A percentile compares a stretch with the other conserved stretches of the same genome.
Evolutionary conservation across 805 yeast genomes (phyloP).

Genomic region (Pichia gijzeniarum): DNA sequence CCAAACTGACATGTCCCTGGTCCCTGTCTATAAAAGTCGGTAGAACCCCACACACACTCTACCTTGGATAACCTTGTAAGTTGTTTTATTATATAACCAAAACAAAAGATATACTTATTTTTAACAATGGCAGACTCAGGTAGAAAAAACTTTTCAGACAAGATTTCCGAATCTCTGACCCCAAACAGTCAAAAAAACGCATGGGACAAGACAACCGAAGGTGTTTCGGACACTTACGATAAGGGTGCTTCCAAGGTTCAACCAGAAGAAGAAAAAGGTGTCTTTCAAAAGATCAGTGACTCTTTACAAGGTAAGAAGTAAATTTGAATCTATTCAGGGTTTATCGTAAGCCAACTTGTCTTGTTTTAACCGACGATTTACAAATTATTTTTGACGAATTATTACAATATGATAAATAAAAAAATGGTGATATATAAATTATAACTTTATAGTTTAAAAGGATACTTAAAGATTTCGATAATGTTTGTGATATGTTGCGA

Average conservation of each 20-base stretch:
- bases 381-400: too few species aligned
- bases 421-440: too few species aligned
- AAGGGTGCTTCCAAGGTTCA: slow-evolving; percentile 49
- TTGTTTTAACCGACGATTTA: background rate
- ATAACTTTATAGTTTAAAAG: background rate
- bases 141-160: slow-evolving; percentile 72
- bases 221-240: slow-evolving; percentile 61
- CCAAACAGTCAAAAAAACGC: slow-evolving; percentile 67
- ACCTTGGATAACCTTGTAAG: too few species aligned
- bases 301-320: slow-evolving; percentile 49
- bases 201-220: slow-evolving; percentile 65
- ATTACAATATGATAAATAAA: too few species aligned
- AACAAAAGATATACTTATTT: background rate
- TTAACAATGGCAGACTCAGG: slow-evolving; percentile 37
- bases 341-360: too few species aligned
- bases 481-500: too few species aligned
- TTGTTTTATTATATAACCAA: too few species aligned
- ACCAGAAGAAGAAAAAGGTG: slow-evolving; percentile 65
- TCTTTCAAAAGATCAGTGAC: slow-evolving; percentile 64
- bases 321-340: background rate
- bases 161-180: slow-evolving; percentile 56
- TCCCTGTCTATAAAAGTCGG: too few species aligned
- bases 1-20: too few species aligned
- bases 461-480: too few species aligned
- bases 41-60: too few species aligned